Percentiles rank a stretch among this genome's conserved stretches.
Evolutionary conservation across 805 yeast species (phyloP).

Genomic region (Starmera pachycereana): DNA sequence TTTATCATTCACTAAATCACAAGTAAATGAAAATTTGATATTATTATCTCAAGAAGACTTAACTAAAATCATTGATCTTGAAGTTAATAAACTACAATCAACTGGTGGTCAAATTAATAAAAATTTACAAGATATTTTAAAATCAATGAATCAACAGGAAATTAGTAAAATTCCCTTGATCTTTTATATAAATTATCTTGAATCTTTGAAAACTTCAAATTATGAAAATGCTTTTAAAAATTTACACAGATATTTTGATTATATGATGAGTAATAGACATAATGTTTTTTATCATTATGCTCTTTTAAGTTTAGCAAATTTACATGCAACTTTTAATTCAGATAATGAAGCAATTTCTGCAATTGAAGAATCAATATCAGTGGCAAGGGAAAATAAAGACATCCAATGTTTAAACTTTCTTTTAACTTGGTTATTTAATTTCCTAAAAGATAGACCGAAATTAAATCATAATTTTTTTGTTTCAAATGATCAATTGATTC

Average conservation of each 20-base stretch:
- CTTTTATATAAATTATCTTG: slow-evolving; percentile 51
- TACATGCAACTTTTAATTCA: slow-evolving; percentile 62
- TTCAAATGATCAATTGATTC: slow-evolving; percentile 56
- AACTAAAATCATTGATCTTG: slow-evolving; percentile 38
- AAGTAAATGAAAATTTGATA: slow-evolving; percentile 12
- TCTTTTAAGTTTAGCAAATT: slow-evolving; percentile 54
- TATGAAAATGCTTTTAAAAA: slow-evolving; percentile 45
- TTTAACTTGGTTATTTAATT: slow-evolving; percentile 64
- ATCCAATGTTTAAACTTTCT: slow-evolving; percentile 60
- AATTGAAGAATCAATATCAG: slow-evolving; percentile 77
- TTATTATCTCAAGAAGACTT: slow-evolving; percentile 43
- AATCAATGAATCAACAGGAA: slow-evolving; percentile 37
- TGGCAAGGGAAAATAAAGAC: slow-evolving; percentile 82
- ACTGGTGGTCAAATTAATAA: slow-evolving; percentile 41
- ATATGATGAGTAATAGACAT: slow-evolving; percentile 60
- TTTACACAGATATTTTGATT: slow-evolving; percentile 59
- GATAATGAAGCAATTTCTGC: slow-evolving; percentile 56
- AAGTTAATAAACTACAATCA: slow-evolving; percentile 40
- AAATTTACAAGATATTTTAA: slow-evolving; percentile 30
- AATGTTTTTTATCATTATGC: slow-evolving; percentile 70
- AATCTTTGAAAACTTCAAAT: slow-evolving; percentile 46
- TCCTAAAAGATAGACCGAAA: slow-evolving; percentile 58
- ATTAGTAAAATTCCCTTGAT: slow-evolving; percentile 32
- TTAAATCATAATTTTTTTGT: slow-evolving; percentile 39
- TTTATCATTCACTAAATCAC: slow-evolving; percentile 2